Percentiles rank a stretch among this genome's conserved stretches.
Conservation (phyloP, 2,329 filamentous ascomycete genomes). For the Hypocreales sp. region DNA sequence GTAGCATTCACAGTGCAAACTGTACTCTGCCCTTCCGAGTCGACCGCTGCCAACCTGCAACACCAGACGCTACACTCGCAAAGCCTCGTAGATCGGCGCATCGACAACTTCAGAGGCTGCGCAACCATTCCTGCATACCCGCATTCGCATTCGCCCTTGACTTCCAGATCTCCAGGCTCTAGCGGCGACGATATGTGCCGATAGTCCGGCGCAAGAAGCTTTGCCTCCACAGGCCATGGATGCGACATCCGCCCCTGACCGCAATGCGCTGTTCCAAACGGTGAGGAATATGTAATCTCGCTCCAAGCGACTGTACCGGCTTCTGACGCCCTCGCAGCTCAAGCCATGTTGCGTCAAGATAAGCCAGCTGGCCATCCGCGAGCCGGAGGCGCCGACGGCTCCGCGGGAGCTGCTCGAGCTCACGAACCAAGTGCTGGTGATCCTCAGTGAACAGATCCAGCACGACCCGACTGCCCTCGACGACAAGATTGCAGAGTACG, state of each 20-base stretch:
- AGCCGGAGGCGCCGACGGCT: conserved; percentile 23
- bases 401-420: conserved; percentile 29
- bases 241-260: conserved; percentile 4
- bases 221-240: conserved; percentile 6
- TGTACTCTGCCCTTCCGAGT: too few relatives aligned
- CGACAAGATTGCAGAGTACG: conserved; percentile 77
- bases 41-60: too few relatives aligned
- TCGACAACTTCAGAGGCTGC: too few relatives aligned
- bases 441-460: conserved; percentile 28
- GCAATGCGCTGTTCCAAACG: conserved; percentile 22
- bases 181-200: too few relatives aligned
- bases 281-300: too few relatives aligned
- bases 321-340: conserved; percentile 28
- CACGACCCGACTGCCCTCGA: conserved; percentile 43
- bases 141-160: too few relatives aligned
- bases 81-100: too few relatives aligned
- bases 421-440: conserved; percentile 25
- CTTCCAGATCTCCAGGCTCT: too few relatives aligned
- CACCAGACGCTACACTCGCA: too few relatives aligned
- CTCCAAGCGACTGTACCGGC: too few relatives aligned
- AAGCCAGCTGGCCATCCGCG: conserved; percentile 38
- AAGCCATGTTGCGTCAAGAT: conserved; percentile 47
- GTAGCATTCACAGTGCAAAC: too few relatives aligned
- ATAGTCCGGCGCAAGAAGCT: conserved; percentile 1
- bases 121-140: too few relatives aligned